Conservation (phyloP, 441 rosid species). For the Flueggea neowawraea region DNA sequence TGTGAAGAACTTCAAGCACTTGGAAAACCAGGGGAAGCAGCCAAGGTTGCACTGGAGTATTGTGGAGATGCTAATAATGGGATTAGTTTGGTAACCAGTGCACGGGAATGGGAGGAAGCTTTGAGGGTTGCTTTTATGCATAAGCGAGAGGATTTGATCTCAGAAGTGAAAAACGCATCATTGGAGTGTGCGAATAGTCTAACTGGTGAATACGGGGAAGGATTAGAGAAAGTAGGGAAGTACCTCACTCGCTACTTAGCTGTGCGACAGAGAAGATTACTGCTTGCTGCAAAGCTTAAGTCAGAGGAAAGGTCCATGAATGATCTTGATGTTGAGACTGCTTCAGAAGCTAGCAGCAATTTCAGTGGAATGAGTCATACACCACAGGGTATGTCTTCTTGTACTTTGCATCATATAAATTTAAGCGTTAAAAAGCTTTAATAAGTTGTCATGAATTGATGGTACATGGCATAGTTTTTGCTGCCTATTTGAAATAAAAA, state of each 20-base stretch:
- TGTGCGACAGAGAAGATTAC: constrained; percentile 89
- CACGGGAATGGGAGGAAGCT: constrained; percentile 98
- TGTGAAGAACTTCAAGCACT: constrained; percentile 90
- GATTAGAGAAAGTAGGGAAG: constrained; percentile 84
- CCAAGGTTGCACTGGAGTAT: constrained; percentile 86
- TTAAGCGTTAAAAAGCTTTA: not conserved
- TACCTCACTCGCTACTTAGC: constrained; percentile 94
- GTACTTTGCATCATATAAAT: not conserved
- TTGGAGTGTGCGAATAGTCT: constrained; percentile 67
- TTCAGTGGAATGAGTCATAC: constrained; percentile 96
- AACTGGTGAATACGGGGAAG: constrained; percentile 69
- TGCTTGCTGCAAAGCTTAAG: constrained; percentile 87
- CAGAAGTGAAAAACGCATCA: constrained; percentile 63
- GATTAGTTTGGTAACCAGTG: constrained; percentile 59
- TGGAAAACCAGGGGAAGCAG: constrained; percentile 95
- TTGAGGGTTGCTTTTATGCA: constrained; percentile 76
- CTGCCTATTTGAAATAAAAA: not conserved
- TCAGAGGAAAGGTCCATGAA: constrained; percentile 60
- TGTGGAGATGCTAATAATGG: constrained; percentile 70
- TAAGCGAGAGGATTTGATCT: constrained; percentile 50
- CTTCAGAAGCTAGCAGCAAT: constrained; percentile 89
- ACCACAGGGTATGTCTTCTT: constrained; percentile 61
- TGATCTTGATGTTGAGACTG: constrained; percentile 81
- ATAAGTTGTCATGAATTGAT: not conserved
- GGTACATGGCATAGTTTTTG: not conserved